Conservation (phyloP, 306 rosid species). For the Castanea mollissima region DNA sequence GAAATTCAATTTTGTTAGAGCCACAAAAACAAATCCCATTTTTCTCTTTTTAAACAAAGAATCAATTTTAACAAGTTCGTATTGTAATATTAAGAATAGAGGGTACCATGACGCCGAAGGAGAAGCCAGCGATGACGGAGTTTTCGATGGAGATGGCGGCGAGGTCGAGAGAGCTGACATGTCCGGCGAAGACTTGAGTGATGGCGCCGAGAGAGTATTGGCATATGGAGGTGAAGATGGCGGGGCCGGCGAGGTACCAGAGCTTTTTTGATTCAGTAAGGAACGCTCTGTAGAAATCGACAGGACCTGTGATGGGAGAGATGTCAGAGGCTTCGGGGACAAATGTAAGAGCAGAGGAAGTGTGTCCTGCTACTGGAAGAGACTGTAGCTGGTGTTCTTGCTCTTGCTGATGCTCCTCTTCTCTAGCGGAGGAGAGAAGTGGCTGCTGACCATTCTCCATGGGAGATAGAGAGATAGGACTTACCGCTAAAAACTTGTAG, state of each 20-base stretch:
- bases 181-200: constrained; percentile 83
- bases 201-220: constrained; percentile 90
- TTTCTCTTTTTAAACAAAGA: too few species aligned
- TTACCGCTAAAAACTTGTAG: too few species aligned
- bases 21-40: too few species aligned
- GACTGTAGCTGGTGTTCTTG: constrained; percentile 13
- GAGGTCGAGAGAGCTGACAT: constrained; percentile 65
- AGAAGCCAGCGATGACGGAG: constrained; percentile 91
- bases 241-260: constrained; percentile 92
- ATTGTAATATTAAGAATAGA: too few species aligned
- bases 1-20: not conserved
- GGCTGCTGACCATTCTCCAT: constrained; percentile 29
- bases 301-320: constrained; percentile 37
- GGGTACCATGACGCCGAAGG: constrained; percentile 70
- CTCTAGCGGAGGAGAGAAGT: constrained; percentile 20
- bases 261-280: constrained; percentile 57
- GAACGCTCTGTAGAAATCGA: constrained; percentile 51
- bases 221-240: constrained; percentile 75
- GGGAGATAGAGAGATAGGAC: not conserved
- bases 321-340: constrained; percentile 54
- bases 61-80: too few species aligned
- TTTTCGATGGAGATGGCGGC: constrained; percentile 89
- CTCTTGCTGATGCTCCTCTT: not conserved
- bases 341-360: constrained; percentile 40
- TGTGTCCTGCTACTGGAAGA: constrained; percentile 9